Base-by-base conservation (phyloP, 1,284 basidiomycete species). In the Hemileia vastatrix region DNA sequence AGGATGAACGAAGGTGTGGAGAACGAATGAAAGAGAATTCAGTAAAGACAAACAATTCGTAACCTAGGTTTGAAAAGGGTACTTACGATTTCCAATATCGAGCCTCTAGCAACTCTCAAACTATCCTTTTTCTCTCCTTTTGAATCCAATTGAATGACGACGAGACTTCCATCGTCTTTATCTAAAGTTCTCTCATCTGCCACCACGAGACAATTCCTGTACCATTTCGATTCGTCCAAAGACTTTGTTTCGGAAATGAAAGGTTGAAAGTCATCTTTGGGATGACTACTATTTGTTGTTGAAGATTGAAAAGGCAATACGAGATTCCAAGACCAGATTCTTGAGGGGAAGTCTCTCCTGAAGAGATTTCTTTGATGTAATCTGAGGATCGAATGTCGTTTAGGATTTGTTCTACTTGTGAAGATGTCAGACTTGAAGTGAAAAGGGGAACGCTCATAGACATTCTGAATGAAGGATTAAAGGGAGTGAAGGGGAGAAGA, bases 71-170 rank as follows among this genome's bases (percentile, higher is more conserved):
- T n/a, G 4, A 13, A 40, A 27, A 27, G 27, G 27, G 36, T 18
- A 57, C 55, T 23, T 36, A 57, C 55, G 3, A 57, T 50, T 27
- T 57, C 55, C 6, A 57, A 44, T 18, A 57, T 15, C 3, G 55
- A 57, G 18, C 55, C 33, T 18, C 47, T 47, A 23, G 55, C 55
- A 24, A 47, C 48, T 13, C 55, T 47, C 55, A 57, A 44, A 18
- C 32, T 18, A 43, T 57, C 55, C 6, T 18, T 43, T 43, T 11
- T n/a, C 13, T 47, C 18, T 19, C 55, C 55, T 15, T 13, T 24
- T 11, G 18, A 19, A 15, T 43, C 13, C 47, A 57, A 19, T 50
- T 57, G 24, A n/a, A 57, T 18, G 40, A 57, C 43, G 43, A 57
- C 47, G 32, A 57, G 19, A 36, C 55, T 57, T 15, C 55, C 55